Percentiles rank a stretch among this genome's conserved stretches.
phyloP scores from a whole-genome alignment of 352 stramenopile genomes.

The Phytophthora megakarya region DNA sequence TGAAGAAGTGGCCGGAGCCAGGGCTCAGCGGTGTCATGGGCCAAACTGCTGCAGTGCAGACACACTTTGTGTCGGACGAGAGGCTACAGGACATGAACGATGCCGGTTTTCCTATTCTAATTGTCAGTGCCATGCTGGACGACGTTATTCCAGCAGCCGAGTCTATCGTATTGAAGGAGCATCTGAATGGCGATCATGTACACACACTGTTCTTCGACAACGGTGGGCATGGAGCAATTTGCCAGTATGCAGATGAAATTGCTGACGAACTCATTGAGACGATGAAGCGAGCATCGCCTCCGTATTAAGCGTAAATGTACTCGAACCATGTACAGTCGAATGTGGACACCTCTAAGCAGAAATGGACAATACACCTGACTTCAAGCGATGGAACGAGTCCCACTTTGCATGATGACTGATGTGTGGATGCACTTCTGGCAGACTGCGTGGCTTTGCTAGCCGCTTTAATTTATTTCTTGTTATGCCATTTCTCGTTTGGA shows the following conservation, averaged over 20 bases:
- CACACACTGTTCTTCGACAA: conserved; percentile 50
- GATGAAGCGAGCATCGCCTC: conserved; percentile 26
- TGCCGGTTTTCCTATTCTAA: conserved; percentile 51
- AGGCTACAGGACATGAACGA: conserved; percentile 46
- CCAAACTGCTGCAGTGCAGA: conserved; percentile 41
- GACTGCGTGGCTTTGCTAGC: not conserved
- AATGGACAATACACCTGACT: conserved; percentile 18
- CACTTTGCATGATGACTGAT: not conserved
- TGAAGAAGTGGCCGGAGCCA: conserved; percentile 28
- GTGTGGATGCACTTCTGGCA: not conserved
- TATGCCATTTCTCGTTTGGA: not conserved
- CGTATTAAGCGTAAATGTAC: conserved; percentile 16
- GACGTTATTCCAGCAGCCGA: conserved; percentile 51
- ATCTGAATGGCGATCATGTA: conserved; percentile 48
- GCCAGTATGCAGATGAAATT: conserved; percentile 55
- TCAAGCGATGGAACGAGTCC: conserved; percentile 8
- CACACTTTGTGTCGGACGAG: conserved; percentile 58
- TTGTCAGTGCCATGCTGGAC: conserved; percentile 54
- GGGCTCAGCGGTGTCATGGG: conserved; percentile 39
- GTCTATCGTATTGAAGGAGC: conserved; percentile 39
- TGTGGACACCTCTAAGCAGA: conserved; percentile 37
- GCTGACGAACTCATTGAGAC: conserved; percentile 38
- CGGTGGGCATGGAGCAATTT: conserved; percentile 51
- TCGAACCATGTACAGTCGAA: conserved; percentile 8
- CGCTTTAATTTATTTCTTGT: not conserved